phyloP scores from a whole-genome alignment of 2,329 filamentous ascomycete species.

The Tolypocladium nubicola region DNA sequence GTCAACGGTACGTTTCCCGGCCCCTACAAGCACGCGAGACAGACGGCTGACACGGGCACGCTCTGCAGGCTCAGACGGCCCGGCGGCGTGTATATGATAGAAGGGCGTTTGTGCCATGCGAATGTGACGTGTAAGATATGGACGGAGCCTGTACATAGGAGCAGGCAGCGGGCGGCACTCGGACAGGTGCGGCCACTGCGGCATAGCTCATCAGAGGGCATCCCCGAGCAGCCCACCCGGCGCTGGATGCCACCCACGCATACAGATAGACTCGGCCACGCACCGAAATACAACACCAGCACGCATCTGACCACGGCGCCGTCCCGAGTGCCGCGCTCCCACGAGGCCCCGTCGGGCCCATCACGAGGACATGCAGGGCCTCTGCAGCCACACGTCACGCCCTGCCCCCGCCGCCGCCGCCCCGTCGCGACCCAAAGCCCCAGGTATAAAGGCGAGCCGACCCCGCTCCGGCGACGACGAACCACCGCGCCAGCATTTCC shows the following conservation, averaged over 20 bases:
- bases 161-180: neutral
- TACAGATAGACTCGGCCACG: neutral
- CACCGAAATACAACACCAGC: neutral
- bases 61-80: slow-evolving; percentile 5
- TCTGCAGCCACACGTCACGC: neutral
- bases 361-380: neutral
- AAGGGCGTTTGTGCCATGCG: neutral
- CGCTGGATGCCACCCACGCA: neutral
- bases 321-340: neutral
- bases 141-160: neutral
- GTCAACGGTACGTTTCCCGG: slow-evolving; percentile 27
- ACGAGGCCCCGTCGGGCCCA: neutral
- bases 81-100: slow-evolving; percentile 5
- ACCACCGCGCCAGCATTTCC: neutral
- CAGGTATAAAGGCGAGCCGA: neutral
- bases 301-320: neutral
- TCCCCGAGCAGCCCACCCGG: neutral
- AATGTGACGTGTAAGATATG: neutral
- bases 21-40: neutral
- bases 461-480: neutral
- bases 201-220: neutral
- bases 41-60: neutral
- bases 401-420: neutral
- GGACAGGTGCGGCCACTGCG: neutral
- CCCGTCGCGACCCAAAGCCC: neutral